A percentile compares a stretch with the other conserved stretches of the same genome.
phyloP scores from a whole-genome alignment of 176 grass and related monocot species.

The Bonia amplexicaulis region DNA sequence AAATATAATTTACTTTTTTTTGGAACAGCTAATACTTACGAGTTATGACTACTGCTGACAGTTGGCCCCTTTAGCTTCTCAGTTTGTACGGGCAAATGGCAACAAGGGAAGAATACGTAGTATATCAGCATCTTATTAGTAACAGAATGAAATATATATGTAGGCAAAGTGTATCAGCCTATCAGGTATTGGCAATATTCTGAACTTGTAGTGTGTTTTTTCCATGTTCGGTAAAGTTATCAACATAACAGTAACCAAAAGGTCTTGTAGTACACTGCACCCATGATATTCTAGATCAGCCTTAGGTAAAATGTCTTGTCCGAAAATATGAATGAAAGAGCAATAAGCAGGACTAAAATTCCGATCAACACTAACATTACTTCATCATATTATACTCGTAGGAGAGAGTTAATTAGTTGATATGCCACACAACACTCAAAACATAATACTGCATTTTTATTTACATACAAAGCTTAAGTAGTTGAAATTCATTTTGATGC shows the following conservation, averaged over 20 bases:
- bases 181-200: background rate
- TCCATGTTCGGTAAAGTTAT: constrained; percentile 2
- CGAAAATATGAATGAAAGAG: background rate
- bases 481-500: background rate
- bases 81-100: background rate
- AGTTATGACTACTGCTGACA: background rate
- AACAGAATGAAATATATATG: background rate
- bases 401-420: background rate
- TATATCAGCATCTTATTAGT: background rate
- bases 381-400: background rate
- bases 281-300: constrained; percentile 29
- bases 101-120: background rate
- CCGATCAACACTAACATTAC: background rate
- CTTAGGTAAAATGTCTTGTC: constrained; percentile 47
- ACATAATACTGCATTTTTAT: background rate
- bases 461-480: background rate
- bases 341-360: background rate
- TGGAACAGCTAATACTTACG: background rate
- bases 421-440: background rate
- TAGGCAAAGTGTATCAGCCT: background rate
- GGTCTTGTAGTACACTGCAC: constrained; percentile 8
- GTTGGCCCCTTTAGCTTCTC: background rate
- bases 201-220: background rate
- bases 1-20: no score
- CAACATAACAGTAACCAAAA: constrained; percentile 12